phyloP scores from a whole-genome alignment of 805 yeast species.

The Kockiozyma suomiensis region DNA sequence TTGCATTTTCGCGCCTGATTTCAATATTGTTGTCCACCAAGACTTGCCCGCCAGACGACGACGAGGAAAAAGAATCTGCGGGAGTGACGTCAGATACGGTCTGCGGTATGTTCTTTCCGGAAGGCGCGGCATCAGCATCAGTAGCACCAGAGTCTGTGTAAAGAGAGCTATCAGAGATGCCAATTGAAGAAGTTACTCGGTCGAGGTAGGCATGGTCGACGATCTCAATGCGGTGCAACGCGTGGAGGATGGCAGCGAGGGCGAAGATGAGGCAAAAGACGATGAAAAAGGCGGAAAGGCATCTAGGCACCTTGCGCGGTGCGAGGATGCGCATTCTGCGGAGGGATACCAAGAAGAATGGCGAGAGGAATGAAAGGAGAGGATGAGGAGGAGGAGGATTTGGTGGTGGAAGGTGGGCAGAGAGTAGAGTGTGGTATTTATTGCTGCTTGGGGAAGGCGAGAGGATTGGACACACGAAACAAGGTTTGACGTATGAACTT shows the following conservation, averaged over 20 bases:
- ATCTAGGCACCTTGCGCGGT: not conserved
- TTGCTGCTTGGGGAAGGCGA: too few relatives aligned
- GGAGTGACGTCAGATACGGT: not conserved
- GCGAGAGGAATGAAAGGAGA: too few relatives aligned
- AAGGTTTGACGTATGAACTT: too few relatives aligned
- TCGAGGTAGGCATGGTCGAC: conserved; percentile 11
- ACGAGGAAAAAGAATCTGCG: not conserved
- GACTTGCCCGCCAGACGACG: not conserved
- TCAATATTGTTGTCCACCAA: not conserved
- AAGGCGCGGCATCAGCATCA: not conserved
- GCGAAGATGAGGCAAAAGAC: not conserved
- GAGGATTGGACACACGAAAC: too few relatives aligned
- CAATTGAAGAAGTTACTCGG: not conserved
- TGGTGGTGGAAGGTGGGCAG: too few relatives aligned
- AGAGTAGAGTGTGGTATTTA: too few relatives aligned
- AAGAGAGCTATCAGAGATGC: not conserved
- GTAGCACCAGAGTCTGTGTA: not conserved
- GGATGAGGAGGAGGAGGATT: too few relatives aligned
- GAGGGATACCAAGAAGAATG: too few relatives aligned
- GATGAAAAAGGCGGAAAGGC: not conserved
- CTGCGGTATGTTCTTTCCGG: too few relatives aligned
- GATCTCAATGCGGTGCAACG: conserved; percentile 1
- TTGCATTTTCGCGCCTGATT: conserved; percentile 50
- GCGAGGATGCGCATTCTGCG: not conserved
- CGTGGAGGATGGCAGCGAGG: conserved; percentile 1